A percentile compares a stretch with the other conserved stretches of the same genome.
phyloP scores from a whole-genome alignment of 305 asterid species.

The Plantago coronopus region DNA sequence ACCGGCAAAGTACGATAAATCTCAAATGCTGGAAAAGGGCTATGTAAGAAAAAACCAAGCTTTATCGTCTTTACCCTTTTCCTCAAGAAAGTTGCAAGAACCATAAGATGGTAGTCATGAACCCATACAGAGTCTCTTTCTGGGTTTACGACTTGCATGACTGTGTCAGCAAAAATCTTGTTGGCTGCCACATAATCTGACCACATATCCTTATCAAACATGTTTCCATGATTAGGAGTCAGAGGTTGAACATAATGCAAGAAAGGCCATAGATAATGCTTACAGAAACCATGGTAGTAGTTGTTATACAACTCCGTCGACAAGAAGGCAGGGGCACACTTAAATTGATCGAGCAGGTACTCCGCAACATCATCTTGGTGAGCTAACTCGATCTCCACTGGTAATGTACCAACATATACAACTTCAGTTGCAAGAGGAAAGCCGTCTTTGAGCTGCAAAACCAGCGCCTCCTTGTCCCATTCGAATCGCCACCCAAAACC shows the following conservation, averaged over 20 bases:
- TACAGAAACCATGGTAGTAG: conserved; percentile 79
- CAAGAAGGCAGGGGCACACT: conserved; percentile 79
- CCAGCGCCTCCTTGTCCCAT: conserved; percentile 67
- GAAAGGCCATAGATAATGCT: conserved; percentile 80
- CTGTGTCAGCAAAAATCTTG: conserved; percentile 74
- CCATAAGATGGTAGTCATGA: conserved; percentile 82
- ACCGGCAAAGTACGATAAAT: conserved; percentile 78
- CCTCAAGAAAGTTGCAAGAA: conserved; percentile 76
- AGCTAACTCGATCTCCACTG: conserved; percentile 45
- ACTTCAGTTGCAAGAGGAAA: conserved; percentile 53
- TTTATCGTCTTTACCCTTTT: conserved; percentile 49
- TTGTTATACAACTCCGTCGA: conserved; percentile 54
- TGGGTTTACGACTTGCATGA: conserved; percentile 70
- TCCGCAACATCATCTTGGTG: conserved; percentile 80
- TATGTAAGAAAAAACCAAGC: conserved; percentile 76
- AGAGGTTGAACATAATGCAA: conserved; percentile 73
- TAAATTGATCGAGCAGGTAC: conserved; percentile 48
- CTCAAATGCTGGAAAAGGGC: conserved; percentile 72
- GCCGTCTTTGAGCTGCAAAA: conserved; percentile 64
- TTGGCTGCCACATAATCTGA: conserved; percentile 69
- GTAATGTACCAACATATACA: conserved; percentile 56
- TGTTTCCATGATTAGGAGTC: conserved; percentile 56
- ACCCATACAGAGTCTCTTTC: conserved; percentile 83
- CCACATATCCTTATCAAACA: conserved; percentile 65
- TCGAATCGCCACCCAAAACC: conserved; percentile 60